A percentile compares a stretch with the other conserved stretches of the same genome.
Evolutionary conservation across 176 grass and related monocot genomes (phyloP).

Genomic region (Phragmites australis): DNA sequence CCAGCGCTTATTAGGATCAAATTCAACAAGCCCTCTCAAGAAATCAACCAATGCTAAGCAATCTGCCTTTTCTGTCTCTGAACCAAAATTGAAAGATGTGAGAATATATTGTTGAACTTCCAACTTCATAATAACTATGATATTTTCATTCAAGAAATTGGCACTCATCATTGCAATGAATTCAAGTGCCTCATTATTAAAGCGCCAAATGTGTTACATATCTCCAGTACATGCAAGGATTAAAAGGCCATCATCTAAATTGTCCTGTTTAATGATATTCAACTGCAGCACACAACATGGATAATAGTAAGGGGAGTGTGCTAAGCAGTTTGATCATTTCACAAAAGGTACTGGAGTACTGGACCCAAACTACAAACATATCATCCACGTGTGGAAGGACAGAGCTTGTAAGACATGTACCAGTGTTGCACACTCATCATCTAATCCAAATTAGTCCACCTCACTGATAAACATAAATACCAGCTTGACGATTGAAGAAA

Average conservation of each 20-base stretch:
- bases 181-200: slow-evolving; percentile 9
- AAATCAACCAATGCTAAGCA: slow-evolving; percentile 95
- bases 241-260: slow-evolving; percentile 29
- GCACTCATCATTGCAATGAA: neutral
- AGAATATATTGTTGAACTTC: slow-evolving; percentile 25
- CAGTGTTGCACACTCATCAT: too few species aligned
- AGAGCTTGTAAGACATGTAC: slow-evolving; percentile 1
- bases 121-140: neutral
- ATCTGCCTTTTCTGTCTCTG: slow-evolving; percentile 65
- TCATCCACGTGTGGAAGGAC: neutral
- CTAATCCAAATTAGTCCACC: too few species aligned
- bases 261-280: neutral
- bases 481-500: neutral
- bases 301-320: neutral
- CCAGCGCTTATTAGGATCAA: slow-evolving; percentile 96
- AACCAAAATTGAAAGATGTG: slow-evolving; percentile 35
- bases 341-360: neutral
- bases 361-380: too few species aligned
- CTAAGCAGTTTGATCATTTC: neutral
- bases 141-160: slow-evolving; percentile 31
- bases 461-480: slow-evolving; percentile 13
- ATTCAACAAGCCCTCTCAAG: slow-evolving; percentile 94
- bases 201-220: neutral
- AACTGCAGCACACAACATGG: slow-evolving; percentile 19
- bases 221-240: slow-evolving; percentile 14